Evolutionary conservation across 306 rosid species (phyloP), one percentile per base, ranked within the genome.

Genomic region (Carpinus fangiana): DNA sequence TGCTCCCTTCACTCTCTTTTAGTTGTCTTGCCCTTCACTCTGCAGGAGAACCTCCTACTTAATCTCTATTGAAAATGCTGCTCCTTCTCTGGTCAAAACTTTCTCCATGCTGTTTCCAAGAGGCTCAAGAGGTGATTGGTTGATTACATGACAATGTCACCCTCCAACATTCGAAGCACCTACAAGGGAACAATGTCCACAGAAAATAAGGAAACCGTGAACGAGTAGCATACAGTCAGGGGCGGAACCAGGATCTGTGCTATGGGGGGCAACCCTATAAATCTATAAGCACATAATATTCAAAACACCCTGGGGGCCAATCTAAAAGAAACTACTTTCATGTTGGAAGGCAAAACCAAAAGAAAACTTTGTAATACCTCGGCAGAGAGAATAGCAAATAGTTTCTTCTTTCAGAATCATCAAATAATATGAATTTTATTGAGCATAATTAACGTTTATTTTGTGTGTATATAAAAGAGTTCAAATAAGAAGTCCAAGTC

Each of bases 161-260:
- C 97, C 86, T 94, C 98, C 87, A 94, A 81, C 82, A 94, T 91
- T 77, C 96, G 90, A 52, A 94, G 97, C 72, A 94, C 98, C 98
- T 93, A 20, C 20, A 46, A 60, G 46, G 54, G 23, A 75, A 65
- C 71, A 65, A 60, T 66, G 5, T 4, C 55, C 3, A 28, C 11
- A 60, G 76, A 34, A 45, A 73, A 54, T 21, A 74, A 82, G 79
- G 5, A 26, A 43, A 59, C 47, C n/a, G 77, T 60, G 70, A 62
- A 72, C 3, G 6, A 31, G 51, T 14, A 57, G 26, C 18, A 31
- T 8, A 3, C 21, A 51, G 50, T 59, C 36, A 17, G 6, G 8
- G 7, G 43, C 43, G 0, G 43, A 38, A 38, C 43, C 43, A 38
- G 43, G 5, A 38, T 38, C 6, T 3, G 43, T 38, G 43, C 43